Evolutionary conservation across 148 eudicot species (phyloP).

Genomic region (Cornus suecica): DNA sequence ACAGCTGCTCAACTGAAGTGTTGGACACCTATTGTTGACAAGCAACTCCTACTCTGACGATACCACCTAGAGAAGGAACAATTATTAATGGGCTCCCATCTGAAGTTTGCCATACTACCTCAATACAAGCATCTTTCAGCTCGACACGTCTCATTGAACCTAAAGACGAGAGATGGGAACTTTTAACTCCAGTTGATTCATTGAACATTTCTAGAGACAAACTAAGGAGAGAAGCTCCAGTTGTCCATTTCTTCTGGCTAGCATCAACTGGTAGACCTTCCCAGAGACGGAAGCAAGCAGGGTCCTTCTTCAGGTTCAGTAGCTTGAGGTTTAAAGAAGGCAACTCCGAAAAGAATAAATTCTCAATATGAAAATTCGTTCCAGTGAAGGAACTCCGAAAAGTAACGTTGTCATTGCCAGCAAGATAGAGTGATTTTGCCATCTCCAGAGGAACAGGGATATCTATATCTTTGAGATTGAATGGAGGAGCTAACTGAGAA

Average conservation of each 20-base stretch:
- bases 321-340: slow-evolving; percentile 53
- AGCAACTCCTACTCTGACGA: slow-evolving; percentile 80
- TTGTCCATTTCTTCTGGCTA: slow-evolving; percentile 77
- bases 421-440: slow-evolving; percentile 27
- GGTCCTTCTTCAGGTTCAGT: slow-evolving; percentile 82
- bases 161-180: slow-evolving; percentile 27
- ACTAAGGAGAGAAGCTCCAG: slow-evolving; percentile 64
- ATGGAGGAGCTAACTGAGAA: slow-evolving; percentile 63
- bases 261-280: slow-evolving; percentile 85
- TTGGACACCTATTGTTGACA: slow-evolving; percentile 71
- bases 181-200: slow-evolving; percentile 27
- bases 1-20: slow-evolving; percentile 92
- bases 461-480: slow-evolving; percentile 69
- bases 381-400: slow-evolving; percentile 53
- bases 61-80: slow-evolving; percentile 88
- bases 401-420: slow-evolving; percentile 20
- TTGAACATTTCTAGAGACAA: slow-evolving; percentile 65
- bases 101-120: slow-evolving; percentile 92
- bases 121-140: slow-evolving; percentile 64
- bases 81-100: slow-evolving; percentile 75
- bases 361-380: slow-evolving; percentile 80
- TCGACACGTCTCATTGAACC: slow-evolving; percentile 77
- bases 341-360: slow-evolving; percentile 61
- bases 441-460: slow-evolving; percentile 65
- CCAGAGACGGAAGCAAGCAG: slow-evolving; percentile 97